Conservation (phyloP, 1,284 basidiomycete species). For the Filobasidium uniguttulatum region DNA sequence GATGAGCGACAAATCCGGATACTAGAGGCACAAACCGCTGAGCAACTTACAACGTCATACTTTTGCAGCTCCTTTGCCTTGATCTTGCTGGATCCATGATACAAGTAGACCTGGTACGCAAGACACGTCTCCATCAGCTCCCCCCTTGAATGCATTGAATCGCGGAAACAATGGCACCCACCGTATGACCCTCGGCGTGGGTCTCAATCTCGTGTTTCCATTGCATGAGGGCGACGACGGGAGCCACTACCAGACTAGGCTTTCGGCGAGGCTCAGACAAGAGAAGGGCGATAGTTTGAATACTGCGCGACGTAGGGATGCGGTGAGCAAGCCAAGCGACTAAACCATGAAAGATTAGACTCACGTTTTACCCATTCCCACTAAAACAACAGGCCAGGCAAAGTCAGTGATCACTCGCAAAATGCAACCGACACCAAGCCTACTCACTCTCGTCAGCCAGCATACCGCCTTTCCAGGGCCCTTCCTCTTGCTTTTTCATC, state of each 20-base stretch:
- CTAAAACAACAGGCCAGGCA: not conserved
- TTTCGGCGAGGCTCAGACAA: slow-evolving; percentile 50
- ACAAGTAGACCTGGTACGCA: slow-evolving; percentile 52
- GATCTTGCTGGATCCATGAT: slow-evolving; percentile 63
- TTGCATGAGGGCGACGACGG: slow-evolving; percentile 95
- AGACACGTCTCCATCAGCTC: not conserved
- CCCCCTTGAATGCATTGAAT: not conserved
- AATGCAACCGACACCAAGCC: slow-evolving; percentile 37
- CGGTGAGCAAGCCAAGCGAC: not conserved
- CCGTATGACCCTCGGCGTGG: slow-evolving; percentile 59
- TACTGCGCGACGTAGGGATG: slow-evolving; percentile 43
- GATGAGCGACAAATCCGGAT: slow-evolving; percentile 1
- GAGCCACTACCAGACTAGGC: slow-evolving; percentile 87
- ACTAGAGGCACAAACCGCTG: not conserved
- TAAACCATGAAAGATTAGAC: not conserved
- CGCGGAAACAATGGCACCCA: no score
- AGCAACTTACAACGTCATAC: slow-evolving; percentile 63
- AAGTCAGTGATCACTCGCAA: not conserved
- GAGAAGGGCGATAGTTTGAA: slow-evolving; percentile 86
- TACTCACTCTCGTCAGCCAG: slow-evolving; percentile 49
- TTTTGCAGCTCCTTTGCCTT: slow-evolving; percentile 56
- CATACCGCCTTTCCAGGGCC: slow-evolving; percentile 82
- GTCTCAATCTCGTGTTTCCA: slow-evolving; percentile 89
- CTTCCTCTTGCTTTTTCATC: slow-evolving; percentile 89
- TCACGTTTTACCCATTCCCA: slow-evolving; percentile 19